Conservation (phyloP, 805 yeast genomes). For the Candida montana region DNA sequence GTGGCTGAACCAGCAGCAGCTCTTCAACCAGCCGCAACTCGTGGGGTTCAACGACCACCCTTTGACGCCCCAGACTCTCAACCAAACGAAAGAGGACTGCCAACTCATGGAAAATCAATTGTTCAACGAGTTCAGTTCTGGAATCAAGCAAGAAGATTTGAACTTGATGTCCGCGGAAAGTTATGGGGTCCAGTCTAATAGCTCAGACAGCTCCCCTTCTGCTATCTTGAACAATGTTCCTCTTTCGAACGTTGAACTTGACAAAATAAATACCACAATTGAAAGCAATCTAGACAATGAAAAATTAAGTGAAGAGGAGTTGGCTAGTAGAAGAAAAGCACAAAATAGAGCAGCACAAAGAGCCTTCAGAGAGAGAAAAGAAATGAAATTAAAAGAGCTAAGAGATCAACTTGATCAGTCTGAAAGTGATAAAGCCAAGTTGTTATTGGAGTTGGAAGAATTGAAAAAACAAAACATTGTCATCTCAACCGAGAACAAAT, state of each 20-base stretch:
- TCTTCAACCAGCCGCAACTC: conserved; percentile 4
- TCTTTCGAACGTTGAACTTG: conserved; percentile 26
- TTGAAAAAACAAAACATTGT: conserved; percentile 50
- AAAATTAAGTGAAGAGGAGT: conserved; percentile 57
- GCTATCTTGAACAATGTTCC: conserved; percentile 5
- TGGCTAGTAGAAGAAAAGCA: conserved; percentile 64
- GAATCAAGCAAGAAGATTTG: conserved; percentile 7
- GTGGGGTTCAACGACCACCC: conserved; percentile 7
- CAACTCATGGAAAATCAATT: conserved; percentile 16
- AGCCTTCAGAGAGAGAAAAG: conserved; percentile 93
- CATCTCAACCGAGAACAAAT: conserved; percentile 58
- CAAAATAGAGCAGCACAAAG: conserved; percentile 98
- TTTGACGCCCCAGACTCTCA: conserved; percentile 5
- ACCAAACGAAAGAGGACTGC: conserved; percentile 18
- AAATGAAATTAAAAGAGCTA: conserved; percentile 75
- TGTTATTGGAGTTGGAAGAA: conserved; percentile 44
- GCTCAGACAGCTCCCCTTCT: conserved; percentile 21
- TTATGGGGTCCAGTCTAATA: conserved; percentile 3
- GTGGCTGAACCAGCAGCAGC: conserved; percentile 7
- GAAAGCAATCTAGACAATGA: conserved; percentile 72
- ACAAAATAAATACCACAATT: conserved; percentile 58
- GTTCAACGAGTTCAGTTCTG: conserved; percentile 7
- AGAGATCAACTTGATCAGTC: conserved; percentile 49
- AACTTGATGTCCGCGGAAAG: not conserved
- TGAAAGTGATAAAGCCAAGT: conserved; percentile 46